phyloP scores from a whole-genome alignment of 2,329 filamentous ascomycete genomes.

The Neodidymelliopsis sp. region DNA sequence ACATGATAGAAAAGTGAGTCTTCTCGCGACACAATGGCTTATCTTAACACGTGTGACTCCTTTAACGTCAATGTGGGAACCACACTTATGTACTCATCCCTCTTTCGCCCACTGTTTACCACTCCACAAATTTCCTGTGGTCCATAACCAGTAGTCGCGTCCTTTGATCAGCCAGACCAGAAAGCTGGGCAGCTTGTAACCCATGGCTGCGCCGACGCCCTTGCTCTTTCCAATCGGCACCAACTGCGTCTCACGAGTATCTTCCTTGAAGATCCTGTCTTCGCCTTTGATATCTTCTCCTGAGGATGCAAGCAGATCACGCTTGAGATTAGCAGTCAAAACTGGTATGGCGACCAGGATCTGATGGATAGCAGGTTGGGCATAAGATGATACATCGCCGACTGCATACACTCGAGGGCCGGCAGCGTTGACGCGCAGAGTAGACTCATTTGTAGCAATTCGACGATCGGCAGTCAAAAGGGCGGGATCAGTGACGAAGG shows the following conservation, averaged over 20 bases:
- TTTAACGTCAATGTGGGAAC: too few relatives aligned
- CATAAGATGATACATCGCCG: slow-evolving; percentile 46
- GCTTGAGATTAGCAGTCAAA: slow-evolving; percentile 57
- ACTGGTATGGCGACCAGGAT: slow-evolving; percentile 48
- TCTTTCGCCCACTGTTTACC: slow-evolving; percentile 63
- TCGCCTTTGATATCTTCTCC: slow-evolving; percentile 18
- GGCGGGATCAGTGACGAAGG: slow-evolving; percentile 33
- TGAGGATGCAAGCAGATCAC: slow-evolving; percentile 54
- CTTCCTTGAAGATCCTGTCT: slow-evolving; percentile 31
- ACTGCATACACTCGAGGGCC: slow-evolving; percentile 44
- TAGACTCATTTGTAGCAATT: slow-evolving; percentile 34
- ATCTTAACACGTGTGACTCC: too few relatives aligned
- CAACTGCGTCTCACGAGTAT: slow-evolving; percentile 33
- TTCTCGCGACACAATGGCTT: too few relatives aligned
- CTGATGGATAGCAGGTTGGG: slow-evolving; percentile 42
- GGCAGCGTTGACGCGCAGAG: slow-evolving; percentile 37
- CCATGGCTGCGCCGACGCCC: slow-evolving; percentile 44
- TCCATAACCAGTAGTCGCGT: slow-evolving; percentile 58
- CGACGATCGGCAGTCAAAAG: slow-evolving; percentile 37
- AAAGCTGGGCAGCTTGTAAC: slow-evolving; percentile 45
- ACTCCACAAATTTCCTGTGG: slow-evolving; percentile 57
- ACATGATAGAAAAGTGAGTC: too few relatives aligned
- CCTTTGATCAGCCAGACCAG: slow-evolving; percentile 50
- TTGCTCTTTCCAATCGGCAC: slow-evolving; percentile 38
- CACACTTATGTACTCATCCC: too few relatives aligned